phyloP scores from a whole-genome alignment of 352 stramenopile genomes.

The Phytophthora europaea region DNA sequence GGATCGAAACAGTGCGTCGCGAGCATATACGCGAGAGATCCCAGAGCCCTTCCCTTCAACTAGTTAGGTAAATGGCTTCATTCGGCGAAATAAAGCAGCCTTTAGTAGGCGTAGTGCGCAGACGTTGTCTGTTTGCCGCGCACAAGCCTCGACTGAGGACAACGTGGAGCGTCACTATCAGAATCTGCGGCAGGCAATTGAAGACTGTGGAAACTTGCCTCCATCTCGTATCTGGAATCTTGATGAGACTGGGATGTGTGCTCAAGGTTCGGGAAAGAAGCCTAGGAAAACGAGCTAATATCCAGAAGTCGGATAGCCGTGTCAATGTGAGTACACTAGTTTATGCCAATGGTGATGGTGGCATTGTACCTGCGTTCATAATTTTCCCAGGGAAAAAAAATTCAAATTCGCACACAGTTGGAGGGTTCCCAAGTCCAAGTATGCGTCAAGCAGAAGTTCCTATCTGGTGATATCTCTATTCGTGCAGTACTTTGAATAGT shows the following conservation, averaged over 20 bases:
- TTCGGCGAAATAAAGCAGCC: no score
- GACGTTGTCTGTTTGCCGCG: no score
- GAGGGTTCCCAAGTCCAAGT: not conserved
- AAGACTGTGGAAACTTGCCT: not conserved
- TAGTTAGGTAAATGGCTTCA: no score
- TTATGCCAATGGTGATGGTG: not conserved
- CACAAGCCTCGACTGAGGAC: no score
- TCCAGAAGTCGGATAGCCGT: not conserved
- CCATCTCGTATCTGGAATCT: not conserved
- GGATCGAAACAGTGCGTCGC: no score
- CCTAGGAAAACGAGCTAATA: not conserved
- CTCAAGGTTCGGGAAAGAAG: not conserved
- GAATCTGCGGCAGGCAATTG: no score
- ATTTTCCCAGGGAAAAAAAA: not conserved
- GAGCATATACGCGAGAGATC: no score
- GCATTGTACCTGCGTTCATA: not conserved
- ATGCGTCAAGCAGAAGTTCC: not conserved
- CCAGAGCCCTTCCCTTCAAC: no score
- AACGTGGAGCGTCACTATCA: no score
- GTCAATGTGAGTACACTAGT: not conserved
- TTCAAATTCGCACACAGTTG: not conserved
- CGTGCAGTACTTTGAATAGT: not conserved
- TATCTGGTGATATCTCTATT: not conserved
- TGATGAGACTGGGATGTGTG: not conserved
- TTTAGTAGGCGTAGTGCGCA: no score